phyloP scores from a whole-genome alignment of 495 filamentous ascomycete species.

The Aspergillus homomorphus region DNA sequence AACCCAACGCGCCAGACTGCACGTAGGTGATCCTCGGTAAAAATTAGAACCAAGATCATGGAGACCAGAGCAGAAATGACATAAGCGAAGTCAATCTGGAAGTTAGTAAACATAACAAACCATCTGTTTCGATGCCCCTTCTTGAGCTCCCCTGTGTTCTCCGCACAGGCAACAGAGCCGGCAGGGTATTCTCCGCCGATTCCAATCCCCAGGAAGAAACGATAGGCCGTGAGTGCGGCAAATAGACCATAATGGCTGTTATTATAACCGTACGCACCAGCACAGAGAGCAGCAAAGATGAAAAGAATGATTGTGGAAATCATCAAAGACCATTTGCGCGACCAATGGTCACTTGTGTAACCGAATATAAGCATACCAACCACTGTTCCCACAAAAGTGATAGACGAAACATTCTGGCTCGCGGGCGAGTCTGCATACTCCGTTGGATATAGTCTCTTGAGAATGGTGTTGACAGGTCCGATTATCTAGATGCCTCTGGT shows the following conservation, averaged over 20 bases:
- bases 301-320: conserved; percentile 79
- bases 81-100: conserved; percentile 79
- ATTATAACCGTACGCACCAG: conserved; percentile 69
- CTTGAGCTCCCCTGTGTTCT: conserved; percentile 79
- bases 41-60: conserved; percentile 67
- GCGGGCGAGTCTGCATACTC: conserved; percentile 64
- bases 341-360: conserved; percentile 77
- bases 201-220: conserved; percentile 71
- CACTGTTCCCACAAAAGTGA: conserved; percentile 87
- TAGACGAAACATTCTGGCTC: conserved; percentile 66
- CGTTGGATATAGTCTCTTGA: conserved; percentile 58
- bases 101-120: conserved; percentile 93
- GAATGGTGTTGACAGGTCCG: conserved; percentile 73
- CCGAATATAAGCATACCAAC: conserved; percentile 82
- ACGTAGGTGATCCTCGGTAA: conserved; percentile 63
- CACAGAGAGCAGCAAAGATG: conserved; percentile 73
- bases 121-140: conserved; percentile 76
- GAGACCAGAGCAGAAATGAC: conserved; percentile 74
- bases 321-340: conserved; percentile 76
- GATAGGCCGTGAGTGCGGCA: conserved; percentile 77
- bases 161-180: conserved; percentile 78
- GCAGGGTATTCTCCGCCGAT: conserved; percentile 84
- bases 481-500: conserved; percentile 60
- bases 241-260: conserved; percentile 66
- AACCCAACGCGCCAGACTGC: conserved; percentile 74